Percentiles rank a stretch among this genome's conserved stretches.
phyloP scores from a whole-genome alignment of 805 yeast genomes.

The Kodamaea kakaduensis region DNA sequence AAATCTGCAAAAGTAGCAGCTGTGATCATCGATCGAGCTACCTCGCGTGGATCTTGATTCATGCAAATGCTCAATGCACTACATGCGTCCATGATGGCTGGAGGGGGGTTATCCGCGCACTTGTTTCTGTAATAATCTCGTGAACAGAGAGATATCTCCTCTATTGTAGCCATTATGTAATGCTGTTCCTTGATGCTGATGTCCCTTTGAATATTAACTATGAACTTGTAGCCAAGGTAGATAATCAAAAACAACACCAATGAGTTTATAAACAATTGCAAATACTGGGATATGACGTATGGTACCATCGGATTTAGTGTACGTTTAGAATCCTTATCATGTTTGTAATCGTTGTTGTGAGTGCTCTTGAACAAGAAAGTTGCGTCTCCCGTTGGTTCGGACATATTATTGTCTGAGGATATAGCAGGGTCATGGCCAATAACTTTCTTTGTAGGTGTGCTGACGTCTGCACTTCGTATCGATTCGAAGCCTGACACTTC shows the following conservation, averaged over 20 bases:
- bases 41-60: conserved; percentile 66
- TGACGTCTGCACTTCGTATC: conserved; percentile 7
- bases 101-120: conserved; percentile 62
- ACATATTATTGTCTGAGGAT: too few species aligned
- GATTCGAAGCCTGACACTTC: conserved; percentile 5
- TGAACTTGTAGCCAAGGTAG: conserved; percentile 48
- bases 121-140: conserved; percentile 66
- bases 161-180: conserved; percentile 54
- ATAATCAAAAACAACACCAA: conserved; percentile 48
- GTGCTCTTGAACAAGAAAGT: too few species aligned
- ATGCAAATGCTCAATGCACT: conserved; percentile 76
- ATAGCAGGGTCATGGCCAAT: neutral
- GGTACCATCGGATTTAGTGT: conserved; percentile 55
- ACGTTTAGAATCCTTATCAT: too few species aligned
- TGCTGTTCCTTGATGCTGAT: conserved; percentile 66
- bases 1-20: conserved; percentile 84
- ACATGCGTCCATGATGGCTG: conserved; percentile 70
- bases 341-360: too few species aligned
- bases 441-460: conserved; percentile 7
- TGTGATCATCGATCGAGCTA: conserved; percentile 67
- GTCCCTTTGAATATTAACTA: conserved; percentile 59
- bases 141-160: conserved; percentile 65
- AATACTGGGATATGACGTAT: conserved; percentile 53
- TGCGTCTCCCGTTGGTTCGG: too few species aligned
- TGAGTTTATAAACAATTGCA: conserved; percentile 60